Base-by-base conservation (phyloP, 768 basidiomycete genomes). In the Ramaria sp. region DNA sequence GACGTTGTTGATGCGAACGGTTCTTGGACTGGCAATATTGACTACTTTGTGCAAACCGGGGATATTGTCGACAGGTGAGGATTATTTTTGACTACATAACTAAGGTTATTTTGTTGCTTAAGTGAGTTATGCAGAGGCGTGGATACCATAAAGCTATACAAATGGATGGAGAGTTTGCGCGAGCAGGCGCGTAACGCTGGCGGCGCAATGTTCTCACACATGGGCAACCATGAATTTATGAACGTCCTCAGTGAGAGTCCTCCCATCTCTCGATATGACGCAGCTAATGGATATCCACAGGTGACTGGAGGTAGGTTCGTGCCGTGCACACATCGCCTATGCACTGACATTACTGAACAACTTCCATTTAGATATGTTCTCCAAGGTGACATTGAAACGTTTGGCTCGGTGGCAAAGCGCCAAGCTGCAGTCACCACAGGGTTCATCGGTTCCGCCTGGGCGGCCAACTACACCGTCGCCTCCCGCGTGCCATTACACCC, bases 151-250 rank as follows among this genome's bases (percentile, higher is more conserved):
- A 76, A 79, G 41, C 74, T 98, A 10, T 98, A 89, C 68, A 64
- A 73, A 30, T 84, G 86, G 80, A 89, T 98, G 84, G 91, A 94
- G 58, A 71, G 71, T 39, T 75, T 99, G 7, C 81, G 94, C 24
- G 77, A 71, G 7, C 83, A 97, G 67, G 94, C 95, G 0, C 69
- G 69, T 4, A 70, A 71, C 0, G 72, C 69, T 13, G 91, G 91
- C 3, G 93, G 90, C 1, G 77, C 75, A 4, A 76, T 99, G 13
- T 66, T 95, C 33, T 83, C 79, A 12, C 78, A 90, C 54, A 72
- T 97, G 34, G 96, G 96, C 24, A 99, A 99, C 68, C 96, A 99
- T 63, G 96, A 98, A 68, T 84, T 86, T 76, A 96, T 97, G 91
- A 94, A 94, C 62, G 82, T 80, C 13, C 84, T 91, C 58, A 87